Conservation (phyloP, 2,329 filamentous ascomycete species). For the Podosphaera xanthii region DNA sequence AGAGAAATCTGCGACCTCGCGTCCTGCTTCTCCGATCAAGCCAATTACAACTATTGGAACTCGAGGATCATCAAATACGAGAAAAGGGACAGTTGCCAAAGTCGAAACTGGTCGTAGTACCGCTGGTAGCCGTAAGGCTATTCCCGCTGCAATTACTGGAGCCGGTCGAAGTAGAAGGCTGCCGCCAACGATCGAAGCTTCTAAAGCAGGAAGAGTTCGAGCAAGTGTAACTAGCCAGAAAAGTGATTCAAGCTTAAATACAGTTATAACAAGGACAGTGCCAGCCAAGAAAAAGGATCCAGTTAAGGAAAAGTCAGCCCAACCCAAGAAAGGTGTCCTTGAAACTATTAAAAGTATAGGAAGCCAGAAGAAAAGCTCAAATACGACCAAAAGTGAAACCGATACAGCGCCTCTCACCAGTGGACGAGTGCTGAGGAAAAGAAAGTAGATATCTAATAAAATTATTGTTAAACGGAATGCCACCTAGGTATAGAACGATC, state of each 20-base stretch:
- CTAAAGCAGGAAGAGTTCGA: constrained; percentile 26
- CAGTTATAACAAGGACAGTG: constrained; percentile 33
- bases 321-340: constrained; percentile 29
- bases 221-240: constrained; percentile 37
- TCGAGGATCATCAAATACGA: constrained; percentile 21
- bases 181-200: constrained; percentile 17
- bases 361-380: constrained; percentile 28
- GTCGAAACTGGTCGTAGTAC: constrained; percentile 29
- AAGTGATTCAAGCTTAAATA: constrained; percentile 31
- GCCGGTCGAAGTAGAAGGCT: constrained; percentile 12
- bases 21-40: constrained; percentile 41
- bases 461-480: too few relatives aligned
- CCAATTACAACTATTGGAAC: constrained; percentile 15
- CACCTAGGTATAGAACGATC: too few relatives aligned
- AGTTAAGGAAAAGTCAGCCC: constrained; percentile 18
- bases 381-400: constrained; percentile 13
- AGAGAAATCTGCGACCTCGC: constrained; percentile 32
- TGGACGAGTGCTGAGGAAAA: constrained; percentile 15
- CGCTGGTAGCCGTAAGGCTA: constrained; percentile 19
- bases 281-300: constrained; percentile 19
- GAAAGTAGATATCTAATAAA: constrained; percentile 7
- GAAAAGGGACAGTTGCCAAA: constrained; percentile 36
- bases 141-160: constrained; percentile 7
- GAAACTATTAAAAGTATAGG: constrained; percentile 29
- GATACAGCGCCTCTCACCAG: constrained; percentile 8